Evolutionary conservation across 352 stramenopile species (phyloP).

Genomic region (Thraustotheca clavata): DNA sequence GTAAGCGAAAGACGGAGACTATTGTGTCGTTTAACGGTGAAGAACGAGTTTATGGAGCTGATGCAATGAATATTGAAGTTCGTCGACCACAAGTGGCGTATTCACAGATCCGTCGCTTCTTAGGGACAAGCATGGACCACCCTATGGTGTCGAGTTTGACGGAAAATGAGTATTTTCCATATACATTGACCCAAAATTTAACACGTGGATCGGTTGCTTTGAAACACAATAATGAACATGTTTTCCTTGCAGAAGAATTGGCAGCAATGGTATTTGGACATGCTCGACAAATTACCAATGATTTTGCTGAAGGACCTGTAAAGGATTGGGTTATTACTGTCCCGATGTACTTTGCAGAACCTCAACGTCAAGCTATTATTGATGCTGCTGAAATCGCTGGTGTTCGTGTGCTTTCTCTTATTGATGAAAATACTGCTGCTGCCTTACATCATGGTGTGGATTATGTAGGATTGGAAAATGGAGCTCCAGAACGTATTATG

Average conservation of each 20-base stretch:
- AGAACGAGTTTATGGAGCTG: conserved; percentile 92
- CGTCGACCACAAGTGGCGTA: conserved; percentile 90
- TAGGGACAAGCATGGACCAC: conserved; percentile 80
- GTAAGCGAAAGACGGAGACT: conserved; percentile 97
- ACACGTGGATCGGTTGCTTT: conserved; percentile 58
- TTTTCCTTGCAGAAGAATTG: conserved; percentile 92
- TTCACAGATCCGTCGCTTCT: conserved; percentile 79
- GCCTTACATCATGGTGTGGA: conserved; percentile 95
- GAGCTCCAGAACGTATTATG: conserved; percentile 79
- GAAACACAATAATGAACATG: conserved; percentile 42
- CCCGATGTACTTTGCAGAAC: conserved; percentile 92
- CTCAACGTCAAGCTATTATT: conserved; percentile 90
- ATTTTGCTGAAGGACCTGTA: conserved; percentile 57
- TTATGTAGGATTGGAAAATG: conserved; percentile 60
- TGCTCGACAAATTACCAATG: conserved; percentile 73
- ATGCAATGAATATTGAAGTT: conserved; percentile 87
- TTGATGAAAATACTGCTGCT: conserved; percentile 98
- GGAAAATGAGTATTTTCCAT: conserved; percentile 70
- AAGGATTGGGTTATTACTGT: conserved; percentile 96
- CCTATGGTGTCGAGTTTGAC: conserved; percentile 48
- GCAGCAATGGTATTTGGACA: conserved; percentile 95
- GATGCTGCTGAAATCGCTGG: conserved; percentile 92
- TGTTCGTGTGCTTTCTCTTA: conserved; percentile 92
- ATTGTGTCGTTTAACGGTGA: conserved; percentile 87
- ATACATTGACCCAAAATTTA: conserved; percentile 71